phyloP scores from a whole-genome alignment of 2,329 filamentous ascomycete genomes.

The Lasiodiplodia gonubiensis region DNA sequence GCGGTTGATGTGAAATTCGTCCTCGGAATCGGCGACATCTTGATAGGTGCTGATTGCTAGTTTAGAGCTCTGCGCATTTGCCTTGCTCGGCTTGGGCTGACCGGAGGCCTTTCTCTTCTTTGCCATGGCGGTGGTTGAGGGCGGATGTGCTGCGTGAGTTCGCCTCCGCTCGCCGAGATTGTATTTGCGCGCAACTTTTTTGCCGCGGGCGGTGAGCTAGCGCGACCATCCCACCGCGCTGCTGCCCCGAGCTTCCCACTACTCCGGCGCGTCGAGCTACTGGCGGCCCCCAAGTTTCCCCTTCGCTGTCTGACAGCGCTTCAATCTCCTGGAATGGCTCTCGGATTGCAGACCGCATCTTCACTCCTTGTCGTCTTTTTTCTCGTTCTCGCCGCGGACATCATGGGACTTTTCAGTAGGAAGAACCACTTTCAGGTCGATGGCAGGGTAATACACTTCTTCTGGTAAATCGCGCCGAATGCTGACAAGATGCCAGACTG shows the following conservation, averaged over 20 bases:
- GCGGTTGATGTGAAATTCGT: constrained; percentile 86
- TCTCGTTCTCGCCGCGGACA: constrained; percentile 46
- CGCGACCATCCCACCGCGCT: background rate
- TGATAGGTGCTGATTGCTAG: constrained; percentile 68
- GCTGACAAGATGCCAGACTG: constrained; percentile 65
- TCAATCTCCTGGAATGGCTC: constrained; percentile 40
- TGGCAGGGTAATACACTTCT: constrained; percentile 69
- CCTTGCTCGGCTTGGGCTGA: constrained; percentile 42
- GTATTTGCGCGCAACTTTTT: constrained; percentile 21
- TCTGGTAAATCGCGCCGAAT: constrained; percentile 23
- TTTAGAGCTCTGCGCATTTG: constrained; percentile 53
- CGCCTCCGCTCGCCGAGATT: constrained; percentile 4
- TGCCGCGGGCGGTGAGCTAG: constrained; percentile 26
- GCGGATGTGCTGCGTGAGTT: constrained; percentile 2
- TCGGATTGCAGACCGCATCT: constrained; percentile 45
- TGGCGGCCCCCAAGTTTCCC: background rate
- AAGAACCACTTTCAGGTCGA: constrained; percentile 84
- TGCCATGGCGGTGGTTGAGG: constrained; percentile 48
- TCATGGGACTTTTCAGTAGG: constrained; percentile 71
- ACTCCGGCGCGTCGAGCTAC: background rate
- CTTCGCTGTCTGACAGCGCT: background rate
- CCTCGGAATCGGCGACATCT: constrained; percentile 91
- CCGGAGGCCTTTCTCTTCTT: constrained; percentile 72
- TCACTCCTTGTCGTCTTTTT: constrained; percentile 44
- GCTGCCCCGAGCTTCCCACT: background rate